These are phyloP conservation scores for Curvularia eragrostidis DNA, from an alignment of 2,329 filamentous ascomycete species.

Conservation along the genomic window DNA sequence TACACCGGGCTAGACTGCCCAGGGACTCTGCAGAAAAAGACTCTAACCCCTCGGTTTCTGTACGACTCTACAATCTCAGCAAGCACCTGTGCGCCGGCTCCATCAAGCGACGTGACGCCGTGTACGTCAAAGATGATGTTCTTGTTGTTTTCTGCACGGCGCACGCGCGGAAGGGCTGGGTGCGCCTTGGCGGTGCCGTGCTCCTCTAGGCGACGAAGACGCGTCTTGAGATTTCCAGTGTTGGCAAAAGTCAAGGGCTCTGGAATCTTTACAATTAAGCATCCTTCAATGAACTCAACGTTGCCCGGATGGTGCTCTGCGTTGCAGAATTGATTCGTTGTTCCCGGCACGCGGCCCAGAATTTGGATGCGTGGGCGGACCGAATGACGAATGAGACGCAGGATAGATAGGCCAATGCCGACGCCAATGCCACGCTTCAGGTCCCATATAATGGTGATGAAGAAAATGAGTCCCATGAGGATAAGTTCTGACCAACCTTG, in stretches of 20 bases:
- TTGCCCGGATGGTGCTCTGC: slow-evolving; percentile 74
- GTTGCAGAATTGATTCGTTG: slow-evolving; percentile 79
- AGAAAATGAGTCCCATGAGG: slow-evolving; percentile 89
- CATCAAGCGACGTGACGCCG: slow-evolving; percentile 94
- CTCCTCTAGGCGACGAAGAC: slow-evolving; percentile 81
- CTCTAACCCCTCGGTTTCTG: slow-evolving; percentile 74
- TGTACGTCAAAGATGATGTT: slow-evolving; percentile 98
- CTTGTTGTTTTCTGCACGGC: slow-evolving; percentile 79
- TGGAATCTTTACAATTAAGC: slow-evolving; percentile 95
- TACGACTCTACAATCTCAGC: slow-evolving; percentile 87
- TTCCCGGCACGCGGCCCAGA: slow-evolving; percentile 84
- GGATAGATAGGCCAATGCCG: slow-evolving; percentile 86
- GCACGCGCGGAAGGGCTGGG: slow-evolving; percentile 81
- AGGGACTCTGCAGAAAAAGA: slow-evolving; percentile 73
- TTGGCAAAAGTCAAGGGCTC: slow-evolving; percentile 97
- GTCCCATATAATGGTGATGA: slow-evolving; percentile 93
- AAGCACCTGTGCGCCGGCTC: slow-evolving; percentile 89
- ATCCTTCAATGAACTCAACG: slow-evolving; percentile 89
- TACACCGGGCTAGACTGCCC: slow-evolving; percentile 65
- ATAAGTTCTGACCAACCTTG: slow-evolving; percentile 83
- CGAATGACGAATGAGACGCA: slow-evolving; percentile 88
- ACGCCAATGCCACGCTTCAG: slow-evolving; percentile 92
- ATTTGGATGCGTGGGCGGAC: slow-evolving; percentile 96
- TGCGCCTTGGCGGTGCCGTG: slow-evolving; percentile 88
- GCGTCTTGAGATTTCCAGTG: slow-evolving; percentile 86